Evolutionary conservation across 768 basidiomycete genomes (phyloP).

Genomic region (Lentinula edodes): DNA sequence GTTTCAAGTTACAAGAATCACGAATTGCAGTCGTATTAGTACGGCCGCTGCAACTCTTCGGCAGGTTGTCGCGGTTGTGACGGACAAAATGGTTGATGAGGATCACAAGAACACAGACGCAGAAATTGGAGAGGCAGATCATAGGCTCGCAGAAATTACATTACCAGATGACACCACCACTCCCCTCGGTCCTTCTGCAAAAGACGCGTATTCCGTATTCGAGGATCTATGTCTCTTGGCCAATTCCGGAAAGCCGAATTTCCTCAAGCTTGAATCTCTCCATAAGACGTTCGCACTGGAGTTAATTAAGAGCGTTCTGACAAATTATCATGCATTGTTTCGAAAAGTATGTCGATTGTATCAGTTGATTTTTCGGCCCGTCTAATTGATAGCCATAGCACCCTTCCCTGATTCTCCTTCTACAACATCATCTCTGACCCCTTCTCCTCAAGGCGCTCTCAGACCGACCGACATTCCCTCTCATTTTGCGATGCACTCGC

Average conservation of each 20-base stretch:
- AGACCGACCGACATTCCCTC: constrained; percentile 74
- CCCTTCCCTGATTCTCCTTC: constrained; percentile 75
- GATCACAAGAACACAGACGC: constrained; percentile 42
- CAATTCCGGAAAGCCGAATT: constrained; percentile 72
- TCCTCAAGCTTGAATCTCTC: constrained; percentile 75
- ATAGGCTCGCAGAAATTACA: constrained; percentile 34
- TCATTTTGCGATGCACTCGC: constrained; percentile 86
- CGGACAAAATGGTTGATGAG: constrained; percentile 88
- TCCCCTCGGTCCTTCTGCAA: constrained; percentile 64
- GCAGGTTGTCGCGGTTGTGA: constrained; percentile 95
- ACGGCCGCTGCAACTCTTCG: constrained; percentile 95
- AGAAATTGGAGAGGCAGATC: constrained; percentile 10
- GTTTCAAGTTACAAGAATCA: constrained; percentile 94
- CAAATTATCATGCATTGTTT: constrained; percentile 86
- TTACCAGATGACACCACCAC: constrained; percentile 69
- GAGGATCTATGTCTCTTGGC: constrained; percentile 91
- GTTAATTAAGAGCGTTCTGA: constrained; percentile 92
- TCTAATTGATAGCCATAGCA: constrained; percentile 43
- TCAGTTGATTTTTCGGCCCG: not conserved
- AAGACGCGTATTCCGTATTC: constrained; percentile 84
- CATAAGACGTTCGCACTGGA: constrained; percentile 97
- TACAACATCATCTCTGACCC: constrained; percentile 86
- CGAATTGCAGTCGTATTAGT: constrained; percentile 92
- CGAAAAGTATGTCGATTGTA: constrained; percentile 49
- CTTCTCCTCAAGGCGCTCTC: constrained; percentile 82